These are phyloP conservation scores for Monotropa hypopitys DNA, from an alignment of 179 eudicot species.

Conservation along the genomic window DNA sequence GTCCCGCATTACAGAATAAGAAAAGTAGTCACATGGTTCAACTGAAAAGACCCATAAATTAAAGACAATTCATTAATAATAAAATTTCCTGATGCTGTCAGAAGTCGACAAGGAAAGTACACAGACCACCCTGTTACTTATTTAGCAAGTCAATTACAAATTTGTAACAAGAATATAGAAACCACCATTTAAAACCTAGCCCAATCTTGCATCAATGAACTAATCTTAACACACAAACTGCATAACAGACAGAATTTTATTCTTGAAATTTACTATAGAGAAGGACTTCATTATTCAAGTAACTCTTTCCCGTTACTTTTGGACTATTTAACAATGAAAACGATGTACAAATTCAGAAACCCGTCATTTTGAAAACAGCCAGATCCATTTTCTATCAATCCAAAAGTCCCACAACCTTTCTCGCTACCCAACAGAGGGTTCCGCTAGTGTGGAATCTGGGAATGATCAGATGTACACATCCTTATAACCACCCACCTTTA, in stretches of 20 bases:
- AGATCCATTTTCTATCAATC: not conserved
- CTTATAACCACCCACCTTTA: too few species aligned
- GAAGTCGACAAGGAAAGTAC: not conserved
- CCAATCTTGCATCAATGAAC: not conserved
- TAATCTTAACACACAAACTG: not conserved
- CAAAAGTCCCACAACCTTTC: not conserved
- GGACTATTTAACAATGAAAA: not conserved
- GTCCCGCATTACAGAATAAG: not conserved
- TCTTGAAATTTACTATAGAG: not conserved
- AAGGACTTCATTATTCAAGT: not conserved
- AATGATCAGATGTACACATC: not conserved
- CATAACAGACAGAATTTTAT: not conserved
- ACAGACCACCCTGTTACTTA: not conserved
- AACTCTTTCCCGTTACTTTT: not conserved
- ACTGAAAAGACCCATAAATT: not conserved
- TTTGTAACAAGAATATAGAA: not conserved
- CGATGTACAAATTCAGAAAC: not conserved
- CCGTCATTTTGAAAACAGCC: not conserved
- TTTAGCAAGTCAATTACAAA: not conserved
- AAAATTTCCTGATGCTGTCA: not conserved
- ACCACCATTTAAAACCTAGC: not conserved
- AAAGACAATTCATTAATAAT: not conserved
- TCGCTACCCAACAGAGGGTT: not conserved
- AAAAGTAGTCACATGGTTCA: not conserved
- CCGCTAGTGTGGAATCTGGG: not conserved